Conservation (phyloP, 768 basidiomycete species). For the Xerocomus potaroensis region DNA sequence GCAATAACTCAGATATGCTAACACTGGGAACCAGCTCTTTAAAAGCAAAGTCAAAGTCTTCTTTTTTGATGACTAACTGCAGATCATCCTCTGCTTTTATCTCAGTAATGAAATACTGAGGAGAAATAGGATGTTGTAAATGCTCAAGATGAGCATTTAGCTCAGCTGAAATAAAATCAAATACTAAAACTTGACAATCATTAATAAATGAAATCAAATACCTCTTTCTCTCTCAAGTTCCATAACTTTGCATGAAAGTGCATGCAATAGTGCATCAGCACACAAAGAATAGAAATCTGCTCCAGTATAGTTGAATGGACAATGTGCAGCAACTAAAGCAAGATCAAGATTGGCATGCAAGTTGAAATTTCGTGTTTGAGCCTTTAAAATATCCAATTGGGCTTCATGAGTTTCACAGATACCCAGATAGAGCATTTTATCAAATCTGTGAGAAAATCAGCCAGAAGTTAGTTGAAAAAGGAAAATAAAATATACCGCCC, state of each 20-base stretch:
- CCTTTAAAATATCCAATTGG: conserved; percentile 82
- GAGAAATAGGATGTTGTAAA: conserved; percentile 61
- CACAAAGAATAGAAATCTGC: conserved; percentile 98
- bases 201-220: conserved; percentile 27
- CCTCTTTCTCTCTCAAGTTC: conserved; percentile 74
- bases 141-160: conserved; percentile 47
- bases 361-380: conserved; percentile 89
- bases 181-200: background rate
- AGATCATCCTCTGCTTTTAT: conserved; percentile 68
- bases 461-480: background rate
- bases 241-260: conserved; percentile 86
- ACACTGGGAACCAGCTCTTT: conserved; percentile 73
- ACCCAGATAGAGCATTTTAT: conserved; percentile 93
- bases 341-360: conserved; percentile 68
- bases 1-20: conserved; percentile 78
- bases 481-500: conserved; percentile 54
- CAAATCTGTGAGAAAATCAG: conserved; percentile 58
- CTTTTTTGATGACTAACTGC: conserved; percentile 64
- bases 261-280: conserved; percentile 92
- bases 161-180: conserved; percentile 4
- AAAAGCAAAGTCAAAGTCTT: conserved; percentile 77
- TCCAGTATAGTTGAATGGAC: conserved; percentile 93
- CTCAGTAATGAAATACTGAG: conserved; percentile 88
- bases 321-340: conserved; percentile 56
- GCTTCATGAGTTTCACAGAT: conserved; percentile 84